Percentiles rank a stretch among this genome's conserved stretches.
These are phyloP conservation scores for Cryptomeria japonica DNA, from an alignment of 75 land plant genomes.

Conservation along the genomic window DNA sequence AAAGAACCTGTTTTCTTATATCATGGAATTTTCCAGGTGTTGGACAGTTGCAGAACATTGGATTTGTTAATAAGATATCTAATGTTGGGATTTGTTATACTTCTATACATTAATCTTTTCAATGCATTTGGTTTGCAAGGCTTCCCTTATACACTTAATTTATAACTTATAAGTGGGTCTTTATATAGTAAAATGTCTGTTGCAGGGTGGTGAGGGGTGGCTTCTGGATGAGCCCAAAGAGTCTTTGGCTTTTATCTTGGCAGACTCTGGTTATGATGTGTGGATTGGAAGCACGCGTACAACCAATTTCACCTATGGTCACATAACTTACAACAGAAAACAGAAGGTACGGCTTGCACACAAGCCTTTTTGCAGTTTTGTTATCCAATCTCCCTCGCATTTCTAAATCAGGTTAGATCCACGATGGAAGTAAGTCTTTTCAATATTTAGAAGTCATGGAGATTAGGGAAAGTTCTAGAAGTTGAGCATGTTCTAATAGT, in stretches of 20 bases:
- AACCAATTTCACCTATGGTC: conserved; percentile 60
- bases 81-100: not conserved
- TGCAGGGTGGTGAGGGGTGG: conserved; percentile 75
- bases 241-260: conserved; percentile 69
- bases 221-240: conserved; percentile 48
- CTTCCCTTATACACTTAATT: not conserved
- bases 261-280: conserved; percentile 74
- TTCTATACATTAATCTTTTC: not conserved
- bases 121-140: not conserved
- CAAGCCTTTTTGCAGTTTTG: not conserved
- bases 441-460: not conserved
- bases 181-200: not conserved
- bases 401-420: no score
- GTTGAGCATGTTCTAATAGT: no score
- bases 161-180: not conserved
- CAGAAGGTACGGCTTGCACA: conserved; percentile 26
- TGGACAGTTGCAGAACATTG: not conserved
- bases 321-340: conserved; percentile 24
- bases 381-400: not conserved
- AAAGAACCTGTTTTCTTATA: conserved; percentile 45
- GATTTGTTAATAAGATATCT: not conserved
- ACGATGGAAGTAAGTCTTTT: not conserved
- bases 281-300: conserved; percentile 83
- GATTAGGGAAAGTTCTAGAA: not conserved
- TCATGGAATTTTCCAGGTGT: conserved; percentile 62